Percentiles rank a stretch among this genome's conserved stretches.
Evolutionary conservation across 2,329 filamentous ascomycete species (phyloP).

Genomic region (Stagonosporopsis cucurbitacearum): DNA sequence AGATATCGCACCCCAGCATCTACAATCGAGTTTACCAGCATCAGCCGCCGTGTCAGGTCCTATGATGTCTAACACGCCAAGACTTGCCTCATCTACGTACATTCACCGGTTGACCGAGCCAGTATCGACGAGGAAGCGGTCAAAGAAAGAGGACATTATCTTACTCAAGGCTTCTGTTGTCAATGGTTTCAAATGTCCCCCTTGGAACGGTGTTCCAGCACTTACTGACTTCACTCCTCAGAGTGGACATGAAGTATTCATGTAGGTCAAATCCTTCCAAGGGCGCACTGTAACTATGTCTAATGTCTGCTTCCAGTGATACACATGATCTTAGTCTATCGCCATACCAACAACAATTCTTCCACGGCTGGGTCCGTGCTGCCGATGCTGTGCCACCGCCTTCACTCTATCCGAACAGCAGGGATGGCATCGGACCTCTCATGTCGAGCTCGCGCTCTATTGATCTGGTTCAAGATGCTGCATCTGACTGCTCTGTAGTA

Average conservation of each 20-base stretch:
- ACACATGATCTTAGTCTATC: constrained; percentile 74
- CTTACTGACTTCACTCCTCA: constrained; percentile 66
- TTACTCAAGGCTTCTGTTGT: constrained; percentile 78
- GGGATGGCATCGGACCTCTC: constrained; percentile 50
- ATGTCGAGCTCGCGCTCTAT: constrained; percentile 67
- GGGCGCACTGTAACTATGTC: background rate
- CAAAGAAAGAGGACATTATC: constrained; percentile 76
- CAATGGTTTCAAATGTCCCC: constrained; percentile 82
- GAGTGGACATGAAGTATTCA: constrained; percentile 63
- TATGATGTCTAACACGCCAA: constrained; percentile 1
- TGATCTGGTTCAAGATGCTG: constrained; percentile 93
- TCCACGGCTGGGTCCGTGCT: constrained; percentile 83
- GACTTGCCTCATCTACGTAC: constrained; percentile 26
- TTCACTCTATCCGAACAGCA: constrained; percentile 43
- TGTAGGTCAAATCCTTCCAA: constrained; percentile 48
- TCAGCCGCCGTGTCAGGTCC: constrained; percentile 1
- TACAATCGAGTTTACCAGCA: background rate
- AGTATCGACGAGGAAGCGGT: constrained; percentile 64
- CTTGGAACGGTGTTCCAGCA: constrained; percentile 73
- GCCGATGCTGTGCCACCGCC: constrained; percentile 66
- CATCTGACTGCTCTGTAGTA: constrained; percentile 96
- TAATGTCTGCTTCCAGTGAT: constrained; percentile 59
- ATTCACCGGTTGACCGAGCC: constrained; percentile 54
- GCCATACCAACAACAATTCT: constrained; percentile 73
- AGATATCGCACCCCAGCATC: background rate